Evolutionary conservation across 768 basidiomycete species (phyloP), one percentile per base, ranked within the genome.

Genomic region (Calocybe gangraenosa): DNA sequence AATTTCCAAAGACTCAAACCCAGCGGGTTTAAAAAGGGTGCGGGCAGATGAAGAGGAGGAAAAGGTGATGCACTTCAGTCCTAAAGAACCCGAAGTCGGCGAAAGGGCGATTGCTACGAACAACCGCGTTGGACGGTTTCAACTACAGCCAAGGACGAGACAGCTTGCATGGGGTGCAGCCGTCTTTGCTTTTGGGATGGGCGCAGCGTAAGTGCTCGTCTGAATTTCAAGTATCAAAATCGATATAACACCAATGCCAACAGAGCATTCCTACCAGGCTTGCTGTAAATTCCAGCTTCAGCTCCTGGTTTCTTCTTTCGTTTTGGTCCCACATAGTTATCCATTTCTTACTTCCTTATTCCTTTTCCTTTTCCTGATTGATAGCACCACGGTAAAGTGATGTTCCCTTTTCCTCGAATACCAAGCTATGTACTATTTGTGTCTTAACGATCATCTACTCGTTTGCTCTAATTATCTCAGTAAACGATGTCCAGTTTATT

Each of bases 101-200:
- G 76, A 83, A 51, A 62, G 73, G 22, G 57, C 52, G n/a, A 72
- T 75, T 51, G 69, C 68, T 11, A 69, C 81, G 22, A 92, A 92
- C 60, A 76, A 74, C 37, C 76, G 90, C 37, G 70, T 82, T 40
- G 65, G 73, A 22, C 61, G 78, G 48, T 76, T 77, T 61, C 59
- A 70, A 37, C 59, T 83, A 51, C 75, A 82, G 52, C 82, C 90
- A 9, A 76, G 79, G 57, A 76, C 79, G 54, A 87, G 85, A 65
- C 81, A 82, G 28, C 71, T 84, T 43, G 87, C 84, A 2, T 93
- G 90, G 90, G 91, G 91, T 30, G 70, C 86, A 15, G 74, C 87
- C 30, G 85, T 86, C 15, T 94, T 95, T 64, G 88, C 87, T 30
- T 70, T 91, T 40, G 90, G 90, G 21, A 68, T 87, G 62, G 78